Evolutionary conservation across 441 rosid species (phyloP).

Genomic region (Pelargonium fulgidum): DNA sequence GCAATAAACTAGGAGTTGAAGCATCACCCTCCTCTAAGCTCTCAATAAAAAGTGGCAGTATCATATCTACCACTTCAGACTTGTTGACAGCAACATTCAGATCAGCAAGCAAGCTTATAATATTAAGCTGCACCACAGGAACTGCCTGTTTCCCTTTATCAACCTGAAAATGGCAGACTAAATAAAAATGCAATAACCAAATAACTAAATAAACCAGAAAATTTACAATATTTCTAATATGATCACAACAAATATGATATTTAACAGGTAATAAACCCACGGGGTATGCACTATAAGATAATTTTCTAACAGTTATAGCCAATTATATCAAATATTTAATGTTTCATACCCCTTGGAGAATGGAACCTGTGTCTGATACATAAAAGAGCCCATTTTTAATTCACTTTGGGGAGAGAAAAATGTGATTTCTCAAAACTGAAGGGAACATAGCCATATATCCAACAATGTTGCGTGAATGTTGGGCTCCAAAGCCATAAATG

Average conservation of each 20-base stretch:
- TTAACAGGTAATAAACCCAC: not conserved
- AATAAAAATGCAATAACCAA: not conserved
- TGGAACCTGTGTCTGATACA: not conserved
- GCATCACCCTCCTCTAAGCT: constrained; percentile 98
- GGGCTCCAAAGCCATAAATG: not conserved
- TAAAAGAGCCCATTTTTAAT: not conserved
- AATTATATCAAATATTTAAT: not conserved
- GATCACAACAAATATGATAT: not conserved
- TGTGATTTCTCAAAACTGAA: not conserved
- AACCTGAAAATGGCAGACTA: constrained; percentile 43
- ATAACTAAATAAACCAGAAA: not conserved
- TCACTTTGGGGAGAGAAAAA: not conserved
- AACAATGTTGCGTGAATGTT: not conserved
- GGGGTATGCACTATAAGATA: not conserved
- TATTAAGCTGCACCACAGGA: constrained; percentile 76
- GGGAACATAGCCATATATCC: not conserved
- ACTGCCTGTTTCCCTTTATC: constrained; percentile 70
- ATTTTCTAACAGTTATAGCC: not conserved
- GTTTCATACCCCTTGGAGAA: not conserved
- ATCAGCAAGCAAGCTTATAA: constrained; percentile 87
- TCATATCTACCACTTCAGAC: constrained; percentile 94
- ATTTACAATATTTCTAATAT: not conserved
- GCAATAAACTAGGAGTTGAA: constrained; percentile 72
- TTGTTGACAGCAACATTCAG: constrained; percentile 77
- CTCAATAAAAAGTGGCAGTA: constrained; percentile 92